phyloP scores from a whole-genome alignment of 2,329 filamentous ascomycete species.

The Trematosphaeria pertusa region DNA sequence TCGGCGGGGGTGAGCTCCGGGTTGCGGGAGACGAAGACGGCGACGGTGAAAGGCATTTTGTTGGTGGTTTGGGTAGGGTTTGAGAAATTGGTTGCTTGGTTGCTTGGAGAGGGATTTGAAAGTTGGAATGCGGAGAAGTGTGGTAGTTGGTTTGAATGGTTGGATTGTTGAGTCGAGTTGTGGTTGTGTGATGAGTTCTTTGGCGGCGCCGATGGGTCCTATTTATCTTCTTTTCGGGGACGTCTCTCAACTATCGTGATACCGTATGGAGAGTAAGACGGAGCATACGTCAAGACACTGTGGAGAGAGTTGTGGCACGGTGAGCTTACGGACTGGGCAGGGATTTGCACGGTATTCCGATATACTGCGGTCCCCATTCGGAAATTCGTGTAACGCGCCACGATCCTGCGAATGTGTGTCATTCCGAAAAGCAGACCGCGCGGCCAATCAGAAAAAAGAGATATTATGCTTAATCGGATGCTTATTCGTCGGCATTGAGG shows the following conservation, averaged over 20 bases:
- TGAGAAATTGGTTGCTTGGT: not conserved
- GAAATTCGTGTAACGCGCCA: no score
- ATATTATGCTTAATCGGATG: not conserved
- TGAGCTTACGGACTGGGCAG: not conserved
- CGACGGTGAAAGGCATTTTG: slow-evolving; percentile 4
- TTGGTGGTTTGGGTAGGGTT: not conserved
- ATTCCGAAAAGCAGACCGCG: no score
- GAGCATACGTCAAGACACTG: not conserved
- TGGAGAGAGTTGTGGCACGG: not conserved
- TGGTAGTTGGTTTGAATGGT: not conserved
- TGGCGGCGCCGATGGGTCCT: not conserved
- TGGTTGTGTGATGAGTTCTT: slow-evolving; percentile 1
- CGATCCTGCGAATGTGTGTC: no score
- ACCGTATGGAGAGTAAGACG: slow-evolving; percentile 1
- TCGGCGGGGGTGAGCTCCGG: slow-evolving; percentile 1
- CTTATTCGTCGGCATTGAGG: not conserved
- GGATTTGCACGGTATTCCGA: slow-evolving; percentile 1
- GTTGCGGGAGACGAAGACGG: not conserved
- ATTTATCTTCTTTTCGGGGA: not conserved
- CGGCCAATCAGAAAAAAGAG: not conserved
- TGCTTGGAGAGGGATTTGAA: not conserved
- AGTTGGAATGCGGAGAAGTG: not conserved
- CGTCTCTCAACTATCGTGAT: not conserved
- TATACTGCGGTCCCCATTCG: not conserved
- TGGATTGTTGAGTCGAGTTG: slow-evolving; percentile 2